Percentiles rank a stretch among this genome's conserved stretches.
These are phyloP conservation scores for Fragaria vesca DNA, from an alignment of 306 rosid genomes.

Conservation along the genomic window DNA sequence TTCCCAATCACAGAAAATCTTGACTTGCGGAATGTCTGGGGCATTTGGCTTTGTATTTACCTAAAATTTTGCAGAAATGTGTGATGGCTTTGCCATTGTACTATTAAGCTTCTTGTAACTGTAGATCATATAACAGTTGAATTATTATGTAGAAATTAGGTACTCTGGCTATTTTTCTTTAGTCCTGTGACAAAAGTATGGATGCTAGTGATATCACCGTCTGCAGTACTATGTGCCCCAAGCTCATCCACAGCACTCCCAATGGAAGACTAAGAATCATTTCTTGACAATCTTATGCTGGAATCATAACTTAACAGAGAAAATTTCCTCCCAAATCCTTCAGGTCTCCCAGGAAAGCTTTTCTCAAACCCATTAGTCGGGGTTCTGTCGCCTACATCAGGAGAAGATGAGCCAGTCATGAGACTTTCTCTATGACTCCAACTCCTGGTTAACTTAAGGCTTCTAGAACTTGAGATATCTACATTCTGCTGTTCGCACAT, in stretches of 20 bases:
- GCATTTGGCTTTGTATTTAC: neutral
- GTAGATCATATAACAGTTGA: neutral
- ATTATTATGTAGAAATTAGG: no score
- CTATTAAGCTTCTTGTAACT: no score
- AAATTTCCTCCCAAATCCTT: constrained; percentile 52
- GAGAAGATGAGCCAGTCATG: constrained; percentile 46
- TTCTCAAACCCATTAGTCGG: constrained; percentile 64
- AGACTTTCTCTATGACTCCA: constrained; percentile 71
- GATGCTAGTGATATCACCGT: constrained; percentile 75
- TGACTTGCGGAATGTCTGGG: neutral
- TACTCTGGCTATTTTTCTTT: constrained; percentile 67
- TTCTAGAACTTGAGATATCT: constrained; percentile 39
- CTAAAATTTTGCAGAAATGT: neutral
- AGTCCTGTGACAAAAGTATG: constrained; percentile 85
- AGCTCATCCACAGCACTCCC: constrained; percentile 66
- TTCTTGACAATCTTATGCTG: constrained; percentile 45
- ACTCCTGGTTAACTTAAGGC: constrained; percentile 65
- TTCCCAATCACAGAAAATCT: neutral
- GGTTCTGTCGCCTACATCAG: constrained; percentile 59
- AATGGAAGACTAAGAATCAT: constrained; percentile 75
- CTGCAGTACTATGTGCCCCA: constrained; percentile 50
- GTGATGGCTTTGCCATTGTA: neutral
- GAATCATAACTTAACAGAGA: constrained; percentile 48
- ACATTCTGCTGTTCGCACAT: constrained; percentile 30
- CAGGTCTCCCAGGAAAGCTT: constrained; percentile 87